Evolutionary conservation across 75 land plant genomes (phyloP).

Genomic region (Selaginella tamariscina): DNA sequence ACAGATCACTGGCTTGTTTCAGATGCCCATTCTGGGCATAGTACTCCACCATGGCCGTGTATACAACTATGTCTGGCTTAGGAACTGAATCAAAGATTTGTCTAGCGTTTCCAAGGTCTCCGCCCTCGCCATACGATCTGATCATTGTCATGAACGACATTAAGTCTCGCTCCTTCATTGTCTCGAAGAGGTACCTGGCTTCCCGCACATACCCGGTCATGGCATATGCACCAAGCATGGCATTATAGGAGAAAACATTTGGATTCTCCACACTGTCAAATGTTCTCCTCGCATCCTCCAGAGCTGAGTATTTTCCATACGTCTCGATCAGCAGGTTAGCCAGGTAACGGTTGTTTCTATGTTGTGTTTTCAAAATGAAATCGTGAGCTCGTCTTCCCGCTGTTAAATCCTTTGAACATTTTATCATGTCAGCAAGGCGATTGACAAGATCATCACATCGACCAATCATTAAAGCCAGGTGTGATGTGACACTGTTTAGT

Average conservation of each 20-base stretch:
- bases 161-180: background rate
- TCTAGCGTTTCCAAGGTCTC: background rate
- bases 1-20: conserved; percentile 22
- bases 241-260: background rate
- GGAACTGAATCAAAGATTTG: background rate
- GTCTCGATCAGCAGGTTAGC: background rate
- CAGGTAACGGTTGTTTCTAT: background rate
- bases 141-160: background rate
- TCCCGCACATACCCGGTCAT: background rate
- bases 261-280: background rate
- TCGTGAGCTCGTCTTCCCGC: too few species aligned
- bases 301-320: background rate
- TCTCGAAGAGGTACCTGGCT: background rate
- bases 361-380: background rate
- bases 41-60: conserved; percentile 33
- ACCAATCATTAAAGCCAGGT: too few species aligned
- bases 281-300: background rate
- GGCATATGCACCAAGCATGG: background rate
- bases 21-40: conserved; percentile 29
- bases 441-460: too few species aligned
- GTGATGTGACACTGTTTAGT: too few species aligned
- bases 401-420: too few species aligned
- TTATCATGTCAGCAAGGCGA: too few species aligned
- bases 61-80: conserved; percentile 1
- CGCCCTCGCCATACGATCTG: background rate